A percentile compares a stretch with the other conserved stretches of the same genome.
Evolutionary conservation across 225 moss, liverwort and hornwort genomes (phyloP).

Genomic region (Anthoceros angustus): DNA sequence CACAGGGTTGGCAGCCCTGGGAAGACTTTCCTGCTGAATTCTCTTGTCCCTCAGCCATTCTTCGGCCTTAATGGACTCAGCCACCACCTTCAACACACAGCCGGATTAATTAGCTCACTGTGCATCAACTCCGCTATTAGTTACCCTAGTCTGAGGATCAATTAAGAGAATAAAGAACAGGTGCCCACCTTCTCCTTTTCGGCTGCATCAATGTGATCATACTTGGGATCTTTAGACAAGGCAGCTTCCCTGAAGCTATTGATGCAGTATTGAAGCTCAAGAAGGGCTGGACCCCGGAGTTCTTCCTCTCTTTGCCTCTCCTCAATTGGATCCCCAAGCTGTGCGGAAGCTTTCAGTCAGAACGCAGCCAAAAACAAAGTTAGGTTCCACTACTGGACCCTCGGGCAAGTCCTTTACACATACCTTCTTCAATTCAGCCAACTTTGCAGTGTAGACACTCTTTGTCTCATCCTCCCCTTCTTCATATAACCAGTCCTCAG

Average conservation of each 20-base stretch:
- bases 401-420: not conserved
- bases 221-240: conserved; percentile 62
- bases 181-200: conserved; percentile 61
- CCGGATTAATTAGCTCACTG: not conserved
- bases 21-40: conserved; percentile 61
- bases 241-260: conserved; percentile 85
- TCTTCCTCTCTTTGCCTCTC: conserved; percentile 73
- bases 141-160: not conserved
- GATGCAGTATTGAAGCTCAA: conserved; percentile 65
- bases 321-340: conserved; percentile 79
- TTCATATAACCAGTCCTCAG: conserved; percentile 97
- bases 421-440: conserved; percentile 69
- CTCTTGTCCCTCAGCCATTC: conserved; percentile 98
- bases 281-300: conserved; percentile 39
- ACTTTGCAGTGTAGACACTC: conserved; percentile 82
- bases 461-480: conserved; percentile 97
- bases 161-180: not conserved
- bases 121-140: not conserved
- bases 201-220: conserved; percentile 62
- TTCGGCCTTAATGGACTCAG: conserved; percentile 78
- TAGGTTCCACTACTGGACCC: not conserved
- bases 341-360: too few species aligned
- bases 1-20: conserved; percentile 59
- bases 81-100: conserved; percentile 29
- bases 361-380: not conserved